Evolutionary conservation across 805 yeast species (phyloP).

Genomic region (Spathaspora girioi): DNA sequence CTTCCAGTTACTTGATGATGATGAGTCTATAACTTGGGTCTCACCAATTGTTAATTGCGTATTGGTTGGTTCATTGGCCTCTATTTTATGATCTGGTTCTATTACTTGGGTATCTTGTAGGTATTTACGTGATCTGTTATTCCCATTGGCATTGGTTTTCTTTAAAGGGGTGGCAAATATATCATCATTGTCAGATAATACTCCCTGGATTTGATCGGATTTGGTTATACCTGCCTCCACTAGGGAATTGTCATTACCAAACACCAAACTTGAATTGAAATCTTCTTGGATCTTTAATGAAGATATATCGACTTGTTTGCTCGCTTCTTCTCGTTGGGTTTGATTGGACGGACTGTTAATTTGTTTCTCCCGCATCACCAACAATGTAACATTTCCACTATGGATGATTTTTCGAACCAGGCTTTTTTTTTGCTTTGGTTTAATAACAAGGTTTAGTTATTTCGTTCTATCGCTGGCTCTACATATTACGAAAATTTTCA

Average conservation of each 20-base stretch:
- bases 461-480: not conserved
- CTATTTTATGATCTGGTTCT: not conserved
- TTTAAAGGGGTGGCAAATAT: not conserved
- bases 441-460: not conserved
- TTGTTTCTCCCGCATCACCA: not conserved
- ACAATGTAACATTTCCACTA: not conserved
- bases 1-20: not conserved
- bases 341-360: not conserved
- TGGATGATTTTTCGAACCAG: not conserved
- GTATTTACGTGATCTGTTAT: not conserved
- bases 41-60: not conserved
- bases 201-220: not conserved
- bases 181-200: not conserved
- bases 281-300: slow-evolving; percentile 1
- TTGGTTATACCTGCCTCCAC: not conserved
- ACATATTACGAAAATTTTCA: not conserved
- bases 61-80: not conserved
- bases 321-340: not conserved
- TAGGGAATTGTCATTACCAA: slow-evolving; percentile 17
- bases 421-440: not conserved
- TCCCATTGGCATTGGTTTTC: not conserved
- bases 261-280: slow-evolving; percentile 26
- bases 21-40: not conserved
- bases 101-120: slow-evolving; percentile 8
- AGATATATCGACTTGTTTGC: not conserved